Base-by-base conservation (phyloP, 1,284 basidiomycete species). In the Neonothopanus nambi region DNA sequence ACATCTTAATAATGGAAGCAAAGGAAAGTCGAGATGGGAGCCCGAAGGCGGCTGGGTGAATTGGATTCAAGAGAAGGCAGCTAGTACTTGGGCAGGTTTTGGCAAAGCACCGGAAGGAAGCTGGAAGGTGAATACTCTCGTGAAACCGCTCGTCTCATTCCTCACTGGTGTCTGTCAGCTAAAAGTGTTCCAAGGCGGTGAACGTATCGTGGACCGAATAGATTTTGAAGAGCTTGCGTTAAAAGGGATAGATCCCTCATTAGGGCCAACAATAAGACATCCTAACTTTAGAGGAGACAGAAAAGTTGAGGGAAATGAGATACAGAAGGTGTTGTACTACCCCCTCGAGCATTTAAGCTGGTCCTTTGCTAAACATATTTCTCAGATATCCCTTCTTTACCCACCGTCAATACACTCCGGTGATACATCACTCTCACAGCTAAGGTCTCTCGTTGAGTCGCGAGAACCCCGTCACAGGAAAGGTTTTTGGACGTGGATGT, bases 141-240 rank as follows among this genome's bases (percentile, higher is more conserved):
- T 5, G 45, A 23, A 20, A 23, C 9, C 21, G 23, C 43, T 36
- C 45, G 6, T 38, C 21, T 23, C 30, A 28, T 15, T 41, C 35
- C 17, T 44, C 45, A 41, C 40, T 30, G 12, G 7, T 37, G 36
- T 48, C n/a, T 33, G 30, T 17, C 57, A 89, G 87, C 66, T 81
- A 26, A 81, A 75, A 64, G 70, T 80, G 9, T 87, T 82, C 63
- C 69, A 78, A 56, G 72, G 76, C 39, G 89, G 88, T 28, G 84
- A 89, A 70, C 79, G 80, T 9, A 63, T 89, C 2, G 71, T 85
- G 23, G 85, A 90, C 65, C 75, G 79, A 20, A 74, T 90, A 55
- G 89, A 89, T 48, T 91, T 89, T 59, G 89, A 91, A 65, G 88
- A 91, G 65, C 74, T 87, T 41, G 82, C 82, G 13, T 71, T 91